Conservation (phyloP, 2,329 filamentous ascomycete genomes). For the Cryphonectria radicalis region DNA sequence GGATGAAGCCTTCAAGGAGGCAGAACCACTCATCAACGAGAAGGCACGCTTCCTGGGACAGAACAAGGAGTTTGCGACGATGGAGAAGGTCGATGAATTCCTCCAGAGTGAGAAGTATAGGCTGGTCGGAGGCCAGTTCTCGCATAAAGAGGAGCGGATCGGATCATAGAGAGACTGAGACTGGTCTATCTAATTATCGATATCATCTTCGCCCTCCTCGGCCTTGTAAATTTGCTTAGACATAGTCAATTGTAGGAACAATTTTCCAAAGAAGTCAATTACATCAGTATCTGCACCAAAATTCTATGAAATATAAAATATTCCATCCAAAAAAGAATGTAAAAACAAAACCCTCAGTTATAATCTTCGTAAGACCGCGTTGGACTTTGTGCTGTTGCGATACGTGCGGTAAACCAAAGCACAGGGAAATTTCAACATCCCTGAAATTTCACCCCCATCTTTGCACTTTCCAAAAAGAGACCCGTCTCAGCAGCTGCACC, state of each 20-base stretch:
- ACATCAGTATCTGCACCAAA: background rate
- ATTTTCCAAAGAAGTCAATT: background rate
- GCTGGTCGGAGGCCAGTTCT: constrained; percentile 37
- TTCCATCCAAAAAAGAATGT: background rate
- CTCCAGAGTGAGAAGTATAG: constrained; percentile 57
- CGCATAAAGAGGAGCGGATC: constrained; percentile 26
- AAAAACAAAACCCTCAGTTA: background rate
- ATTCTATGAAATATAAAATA: background rate
- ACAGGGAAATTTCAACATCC: constrained; percentile 13
- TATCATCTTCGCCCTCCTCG: background rate
- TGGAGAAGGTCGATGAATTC: constrained; percentile 61
- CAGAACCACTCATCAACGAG: constrained; percentile 35
- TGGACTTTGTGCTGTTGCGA: background rate
- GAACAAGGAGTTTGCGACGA: constrained; percentile 50
- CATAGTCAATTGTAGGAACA: background rate
- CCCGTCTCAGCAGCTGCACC: background rate
- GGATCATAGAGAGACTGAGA: constrained; percentile 1
- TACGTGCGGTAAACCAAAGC: background rate
- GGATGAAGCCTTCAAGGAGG: constrained; percentile 52
- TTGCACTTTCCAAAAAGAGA: background rate
- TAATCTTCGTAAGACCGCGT: background rate
- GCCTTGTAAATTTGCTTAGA: constrained; percentile 21
- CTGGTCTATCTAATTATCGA: background rate
- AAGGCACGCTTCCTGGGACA: constrained; percentile 26
- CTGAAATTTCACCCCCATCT: background rate